Evolutionary conservation across 2,329 filamentous ascomycete genomes (phyloP), one percentile per base, ranked within the genome.

Genomic region (Leptoxyphium fumago): DNA sequence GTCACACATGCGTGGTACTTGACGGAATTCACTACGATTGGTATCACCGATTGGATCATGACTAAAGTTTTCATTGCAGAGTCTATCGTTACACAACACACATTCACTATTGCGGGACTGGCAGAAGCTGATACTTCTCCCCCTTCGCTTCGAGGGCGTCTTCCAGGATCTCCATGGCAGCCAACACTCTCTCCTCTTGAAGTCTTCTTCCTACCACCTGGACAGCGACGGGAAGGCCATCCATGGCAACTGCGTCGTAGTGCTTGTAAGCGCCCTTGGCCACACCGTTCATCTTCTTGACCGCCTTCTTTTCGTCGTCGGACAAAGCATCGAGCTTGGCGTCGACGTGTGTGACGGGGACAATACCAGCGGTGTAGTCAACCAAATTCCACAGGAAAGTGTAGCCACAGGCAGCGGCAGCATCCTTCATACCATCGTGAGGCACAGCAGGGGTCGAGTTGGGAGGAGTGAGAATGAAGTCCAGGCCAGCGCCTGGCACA

Each of bases 341-440:
- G 56, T 94, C 82, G 1, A 95, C 88, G 47, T 87, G 83, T 0
- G 84, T 89, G 1, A 95, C 79, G 0, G 89, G 88, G 17, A 96
- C 57, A 30, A 94, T 77, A 32, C 88, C 88, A 10, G 77, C 75
- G 1, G 83, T 77, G 63, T 95, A 95, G 59, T 95, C 89, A 41
- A 95, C 75, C 56, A 95, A 52, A 55, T 95, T 95, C 68, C 91
- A 96, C 45, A 94, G 64, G 60, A 95, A 94, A 0, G 88, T 95
- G 58, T 96, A 95, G 1, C 86, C 87, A 55, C 88, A 95, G 52
- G 80, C 85, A 49, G 82, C 83, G 39, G 91, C 78, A 2, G 85
- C 85, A 54, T 89, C 80, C 52, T 77, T 76, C 86, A 94, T 95
- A 0, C 78, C 87, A 40, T 80, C 77, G 59, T 94, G 87, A 1